These are phyloP conservation scores for Nakazawaea anatomiae DNA, from an alignment of 805 yeast genomes.

Conservation along the genomic window DNA sequence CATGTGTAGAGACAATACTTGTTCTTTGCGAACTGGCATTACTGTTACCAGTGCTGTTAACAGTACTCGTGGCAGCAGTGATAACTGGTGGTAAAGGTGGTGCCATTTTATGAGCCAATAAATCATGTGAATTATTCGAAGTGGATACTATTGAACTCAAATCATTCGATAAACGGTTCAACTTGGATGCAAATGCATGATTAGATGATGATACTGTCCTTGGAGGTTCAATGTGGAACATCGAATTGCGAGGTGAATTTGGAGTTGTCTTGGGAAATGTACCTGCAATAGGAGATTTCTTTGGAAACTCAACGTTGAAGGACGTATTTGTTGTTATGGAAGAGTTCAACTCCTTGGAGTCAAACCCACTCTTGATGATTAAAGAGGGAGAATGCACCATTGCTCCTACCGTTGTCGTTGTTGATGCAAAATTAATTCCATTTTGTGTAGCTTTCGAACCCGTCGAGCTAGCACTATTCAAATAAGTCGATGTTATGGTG, in stretches of 20 bases:
- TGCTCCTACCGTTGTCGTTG: not conserved
- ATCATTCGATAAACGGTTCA: constrained; percentile 9
- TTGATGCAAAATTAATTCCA: not conserved
- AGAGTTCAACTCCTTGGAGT: not conserved
- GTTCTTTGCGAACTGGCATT: constrained; percentile 9
- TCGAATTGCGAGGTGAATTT: constrained; percentile 4
- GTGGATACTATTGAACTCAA: constrained; percentile 7
- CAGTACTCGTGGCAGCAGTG: constrained; percentile 6
- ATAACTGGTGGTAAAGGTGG: constrained; percentile 9
- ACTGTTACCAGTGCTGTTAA: constrained; percentile 4
- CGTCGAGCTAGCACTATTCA: not conserved
- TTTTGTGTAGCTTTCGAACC: not conserved
- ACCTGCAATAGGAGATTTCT: not conserved
- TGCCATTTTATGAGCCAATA: constrained; percentile 5
- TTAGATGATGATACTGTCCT: constrained; percentile 4
- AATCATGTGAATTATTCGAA: constrained; percentile 4
- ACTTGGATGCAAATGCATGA: constrained; percentile 5
- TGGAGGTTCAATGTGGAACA: constrained; percentile 1
- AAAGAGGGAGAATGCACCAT: constrained; percentile 8
- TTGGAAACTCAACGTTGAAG: not conserved
- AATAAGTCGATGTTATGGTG: not conserved
- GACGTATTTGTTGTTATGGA: not conserved
- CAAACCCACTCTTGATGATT: not conserved
- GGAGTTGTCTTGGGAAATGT: constrained; percentile 2
- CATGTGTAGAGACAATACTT: constrained; percentile 4